Conservation (phyloP, 164 flowering plant species). For the Annona squamosa region DNA sequence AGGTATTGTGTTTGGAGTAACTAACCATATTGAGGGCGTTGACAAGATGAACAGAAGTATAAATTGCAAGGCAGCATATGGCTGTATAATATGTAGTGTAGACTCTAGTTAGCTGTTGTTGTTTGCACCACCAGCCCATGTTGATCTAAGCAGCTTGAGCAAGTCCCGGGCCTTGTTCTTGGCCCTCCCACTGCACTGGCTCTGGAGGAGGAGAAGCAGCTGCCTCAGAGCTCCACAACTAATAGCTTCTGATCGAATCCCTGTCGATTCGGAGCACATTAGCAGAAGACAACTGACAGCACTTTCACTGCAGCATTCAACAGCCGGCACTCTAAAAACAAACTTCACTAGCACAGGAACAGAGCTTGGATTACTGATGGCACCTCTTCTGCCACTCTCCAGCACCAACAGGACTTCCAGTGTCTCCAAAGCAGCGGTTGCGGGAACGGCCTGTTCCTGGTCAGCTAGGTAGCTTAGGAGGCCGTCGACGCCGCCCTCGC, state of each 20-base stretch:
- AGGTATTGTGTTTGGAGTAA: neutral
- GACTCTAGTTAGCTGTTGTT: constrained; percentile 6
- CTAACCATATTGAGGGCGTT: neutral
- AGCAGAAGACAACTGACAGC: constrained; percentile 38
- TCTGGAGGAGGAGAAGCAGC: constrained; percentile 57
- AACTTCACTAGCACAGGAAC: constrained; percentile 44
- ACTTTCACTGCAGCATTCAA: constrained; percentile 52
- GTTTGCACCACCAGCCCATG: constrained; percentile 28
- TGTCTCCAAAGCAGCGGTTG: constrained; percentile 27
- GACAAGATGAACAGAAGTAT: neutral
- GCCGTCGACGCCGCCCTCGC: constrained; percentile 31
- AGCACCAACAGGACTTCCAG: constrained; percentile 35
- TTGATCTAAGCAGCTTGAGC: constrained; percentile 61
- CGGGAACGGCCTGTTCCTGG: constrained; percentile 7
- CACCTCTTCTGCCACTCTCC: constrained; percentile 33
- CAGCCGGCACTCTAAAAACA: constrained; percentile 57
- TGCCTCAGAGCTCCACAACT: constrained; percentile 51
- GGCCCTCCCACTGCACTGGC: constrained; percentile 48
- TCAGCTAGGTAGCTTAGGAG: constrained; percentile 29
- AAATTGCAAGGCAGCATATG: neutral
- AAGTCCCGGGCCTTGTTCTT: constrained; percentile 58
- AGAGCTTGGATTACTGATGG: constrained; percentile 28
- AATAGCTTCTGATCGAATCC: constrained; percentile 42
- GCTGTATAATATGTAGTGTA: neutral
- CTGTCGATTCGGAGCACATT: constrained; percentile 29